phyloP scores from a whole-genome alignment of 345 rosid species.

The Isatis tinctoria region DNA sequence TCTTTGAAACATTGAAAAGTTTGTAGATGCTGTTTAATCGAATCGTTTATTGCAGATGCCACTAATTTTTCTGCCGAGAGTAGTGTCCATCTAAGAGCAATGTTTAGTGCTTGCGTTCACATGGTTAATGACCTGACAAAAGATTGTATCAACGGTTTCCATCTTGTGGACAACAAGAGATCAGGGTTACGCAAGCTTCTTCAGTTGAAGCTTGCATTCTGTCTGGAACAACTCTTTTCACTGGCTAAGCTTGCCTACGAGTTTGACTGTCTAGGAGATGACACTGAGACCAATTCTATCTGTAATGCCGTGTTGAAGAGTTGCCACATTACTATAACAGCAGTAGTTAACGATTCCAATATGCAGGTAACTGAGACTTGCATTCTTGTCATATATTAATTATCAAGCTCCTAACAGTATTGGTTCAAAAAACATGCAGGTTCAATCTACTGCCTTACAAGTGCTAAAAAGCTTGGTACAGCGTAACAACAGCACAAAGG shows the following conservation, averaged over 20 bases:
- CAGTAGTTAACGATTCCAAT: slow-evolving; percentile 53
- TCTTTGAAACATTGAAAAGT: not conserved
- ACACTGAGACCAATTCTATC: slow-evolving; percentile 30
- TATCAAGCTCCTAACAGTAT: slow-evolving; percentile 9
- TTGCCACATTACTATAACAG: slow-evolving; percentile 42
- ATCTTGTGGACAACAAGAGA: slow-evolving; percentile 52
- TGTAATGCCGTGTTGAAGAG: slow-evolving; percentile 41
- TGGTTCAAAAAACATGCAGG: slow-evolving; percentile 40
- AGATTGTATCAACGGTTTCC: slow-evolving; percentile 64
- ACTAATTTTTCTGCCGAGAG: slow-evolving; percentile 36
- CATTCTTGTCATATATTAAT: slow-evolving; percentile 7
- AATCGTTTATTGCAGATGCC: slow-evolving; percentile 51
- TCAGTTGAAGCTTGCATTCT: slow-evolving; percentile 82
- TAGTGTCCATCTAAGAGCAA: slow-evolving; percentile 37
- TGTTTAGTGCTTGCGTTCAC: slow-evolving; percentile 54
- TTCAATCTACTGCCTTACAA: slow-evolving; percentile 83
- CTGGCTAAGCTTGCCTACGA: slow-evolving; percentile 63
- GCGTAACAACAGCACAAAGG: slow-evolving; percentile 47
- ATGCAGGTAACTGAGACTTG: slow-evolving; percentile 52
- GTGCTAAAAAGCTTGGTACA: slow-evolving; percentile 70
- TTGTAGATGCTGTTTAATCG: slow-evolving; percentile 12
- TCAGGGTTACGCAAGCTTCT: slow-evolving; percentile 52
- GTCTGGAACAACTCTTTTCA: slow-evolving; percentile 61
- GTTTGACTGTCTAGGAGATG: slow-evolving; percentile 38
- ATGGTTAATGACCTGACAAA: slow-evolving; percentile 48